Evolutionary conservation across 2,329 filamentous ascomycete species (phyloP).

Genomic region (Drechslerella stenobrocha): DNA sequence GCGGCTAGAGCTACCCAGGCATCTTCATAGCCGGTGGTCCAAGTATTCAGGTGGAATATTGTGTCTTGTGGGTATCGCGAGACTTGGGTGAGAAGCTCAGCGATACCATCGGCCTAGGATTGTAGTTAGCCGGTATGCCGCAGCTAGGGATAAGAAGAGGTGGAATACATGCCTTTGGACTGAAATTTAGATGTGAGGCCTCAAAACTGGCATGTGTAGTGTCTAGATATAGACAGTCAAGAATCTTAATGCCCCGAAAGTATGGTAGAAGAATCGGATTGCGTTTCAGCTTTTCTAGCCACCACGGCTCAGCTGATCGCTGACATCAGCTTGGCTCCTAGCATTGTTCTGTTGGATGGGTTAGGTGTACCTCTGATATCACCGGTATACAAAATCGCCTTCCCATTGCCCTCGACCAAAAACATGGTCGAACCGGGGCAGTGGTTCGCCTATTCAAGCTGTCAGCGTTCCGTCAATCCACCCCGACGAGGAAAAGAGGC

Average conservation of each 20-base stretch:
- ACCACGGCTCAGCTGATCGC: slow-evolving; percentile 72
- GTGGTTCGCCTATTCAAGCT: slow-evolving; percentile 72
- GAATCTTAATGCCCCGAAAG: slow-evolving; percentile 64
- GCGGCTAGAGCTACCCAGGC: slow-evolving; percentile 82
- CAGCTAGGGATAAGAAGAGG: too few relatives aligned
- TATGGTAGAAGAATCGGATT: slow-evolving; percentile 77
- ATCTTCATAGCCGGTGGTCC: slow-evolving; percentile 93
- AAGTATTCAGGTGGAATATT: slow-evolving; percentile 79
- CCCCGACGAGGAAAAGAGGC: neutral
- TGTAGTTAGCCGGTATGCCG: too few relatives aligned
- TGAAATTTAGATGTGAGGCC: slow-evolving; percentile 56
- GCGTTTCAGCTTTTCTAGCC: slow-evolving; percentile 72
- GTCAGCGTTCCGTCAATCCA: neutral
- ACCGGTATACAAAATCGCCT: slow-evolving; percentile 81
- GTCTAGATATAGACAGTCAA: slow-evolving; percentile 87
- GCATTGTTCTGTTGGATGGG: neutral
- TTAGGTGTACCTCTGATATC: slow-evolving; percentile 68
- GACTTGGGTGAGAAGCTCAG: slow-evolving; percentile 72
- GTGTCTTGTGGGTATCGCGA: slow-evolving; percentile 71
- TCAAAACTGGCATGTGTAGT: slow-evolving; percentile 66
- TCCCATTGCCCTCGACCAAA: slow-evolving; percentile 73
- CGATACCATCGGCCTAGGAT: slow-evolving; percentile 74
- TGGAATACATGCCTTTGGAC: slow-evolving; percentile 56
- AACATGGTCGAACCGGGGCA: slow-evolving; percentile 92
- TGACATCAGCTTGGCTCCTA: slow-evolving; percentile 50